Percentiles rank a stretch among this genome's conserved stretches.
Evolutionary conservation across 768 basidiomycete genomes (phyloP).

Genomic region (Cystofilobasidium capitatum): DNA sequence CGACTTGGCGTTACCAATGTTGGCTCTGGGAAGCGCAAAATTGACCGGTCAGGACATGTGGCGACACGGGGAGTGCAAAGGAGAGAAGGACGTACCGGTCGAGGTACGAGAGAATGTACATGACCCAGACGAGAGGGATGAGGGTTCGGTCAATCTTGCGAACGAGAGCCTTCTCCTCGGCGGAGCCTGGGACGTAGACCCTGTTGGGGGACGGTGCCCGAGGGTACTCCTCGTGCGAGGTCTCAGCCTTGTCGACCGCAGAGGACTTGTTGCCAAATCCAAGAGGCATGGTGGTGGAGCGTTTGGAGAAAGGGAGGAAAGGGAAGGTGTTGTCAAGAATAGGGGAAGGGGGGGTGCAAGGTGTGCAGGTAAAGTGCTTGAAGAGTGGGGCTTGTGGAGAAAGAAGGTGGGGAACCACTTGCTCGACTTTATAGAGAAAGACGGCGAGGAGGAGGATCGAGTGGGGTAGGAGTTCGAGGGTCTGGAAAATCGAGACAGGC

Average conservation of each 20-base stretch:
- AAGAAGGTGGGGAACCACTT: too few relatives aligned
- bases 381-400: too few relatives aligned
- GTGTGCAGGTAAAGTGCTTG: too few relatives aligned
- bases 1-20: constrained; percentile 39
- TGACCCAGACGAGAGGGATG: constrained; percentile 33
- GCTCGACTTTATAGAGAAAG: too few relatives aligned
- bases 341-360: too few relatives aligned
- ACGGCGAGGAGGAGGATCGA: too few relatives aligned
- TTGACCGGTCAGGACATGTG: not conserved
- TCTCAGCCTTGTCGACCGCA: not conserved
- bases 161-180: constrained; percentile 32
- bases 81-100: not conserved
- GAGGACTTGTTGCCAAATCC: not conserved
- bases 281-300: not conserved
- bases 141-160: constrained; percentile 34
- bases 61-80: not conserved
- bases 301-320: too few relatives aligned
- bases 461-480: too few relatives aligned
- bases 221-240: not conserved
- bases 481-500: too few relatives aligned
- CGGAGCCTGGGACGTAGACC: constrained; percentile 31
- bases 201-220: not conserved
- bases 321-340: too few relatives aligned
- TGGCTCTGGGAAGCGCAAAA: constrained; percentile 29
- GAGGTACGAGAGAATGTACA: constrained; percentile 31